Base-by-base conservation (phyloP, 139 green algal species). In the Micractinium sp. region DNA sequence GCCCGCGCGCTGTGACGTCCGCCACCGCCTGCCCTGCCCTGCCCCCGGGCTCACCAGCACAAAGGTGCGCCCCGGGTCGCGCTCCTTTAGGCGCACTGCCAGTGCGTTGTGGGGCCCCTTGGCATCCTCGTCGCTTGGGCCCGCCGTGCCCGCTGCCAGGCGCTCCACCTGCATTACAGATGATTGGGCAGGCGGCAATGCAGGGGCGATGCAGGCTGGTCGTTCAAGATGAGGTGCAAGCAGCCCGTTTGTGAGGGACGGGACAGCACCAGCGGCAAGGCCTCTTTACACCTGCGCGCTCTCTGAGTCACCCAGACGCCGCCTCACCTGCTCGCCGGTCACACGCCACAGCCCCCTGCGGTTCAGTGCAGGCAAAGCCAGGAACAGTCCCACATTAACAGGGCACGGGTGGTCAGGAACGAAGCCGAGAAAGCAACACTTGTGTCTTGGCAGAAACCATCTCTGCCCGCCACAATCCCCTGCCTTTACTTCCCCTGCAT, bases 61-160 rank as follows among this genome's bases (percentile, higher is more conserved):
- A 85, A 97, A 97, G 19, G 79, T 89, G 47, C 93, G 89, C 2
- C 93, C 93, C 14, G 95, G 93, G 82, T 98, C 95, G 0, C 95
- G 89, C 85, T 94, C 77, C 33, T 84, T 90, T 76, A 97, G 85
- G 39, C 91, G 80, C 36, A 92, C 94, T 12, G 95, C 95, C 83
- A 97, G 92, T 0, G 90, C 73, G 0, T 94, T 94, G 75, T 97
- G 95, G 0, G 95, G 95, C 0, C 95, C 95, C 29, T 92, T 89
- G 35, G 96, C 92, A 18, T 87, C 82, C 25, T 82, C 91, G 2
- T n/a, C 82, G 9, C 38, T 82, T 2, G 35, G 89, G 27, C 29
- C 88, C 23, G 23, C 89, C 20, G 82, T 79, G 25, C 73, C 89
- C 38, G 81, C 90, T 22, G 92, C 92, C 19, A 81, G 67, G n/a